These are phyloP conservation scores for Lodderomyces theae DNA, from an alignment of 1,139 yeast species.

Conservation along the genomic window DNA sequence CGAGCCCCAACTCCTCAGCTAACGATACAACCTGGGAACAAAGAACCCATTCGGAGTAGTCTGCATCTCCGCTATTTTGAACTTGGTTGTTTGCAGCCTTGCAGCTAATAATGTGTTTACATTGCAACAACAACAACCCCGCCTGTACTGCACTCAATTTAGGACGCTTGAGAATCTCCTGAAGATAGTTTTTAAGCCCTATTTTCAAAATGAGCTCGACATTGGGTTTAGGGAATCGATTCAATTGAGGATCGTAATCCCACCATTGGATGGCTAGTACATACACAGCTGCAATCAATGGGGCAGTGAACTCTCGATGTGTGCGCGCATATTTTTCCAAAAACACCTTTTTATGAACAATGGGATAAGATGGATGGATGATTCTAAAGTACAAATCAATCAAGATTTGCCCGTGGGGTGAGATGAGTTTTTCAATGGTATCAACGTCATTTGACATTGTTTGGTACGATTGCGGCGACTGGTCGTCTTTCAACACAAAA, in stretches of 20 bases:
- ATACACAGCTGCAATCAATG: constrained; percentile 72
- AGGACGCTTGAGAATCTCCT: constrained; percentile 69
- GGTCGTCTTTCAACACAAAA: constrained; percentile 70
- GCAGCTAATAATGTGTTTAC: constrained; percentile 43
- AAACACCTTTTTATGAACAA: constrained; percentile 72
- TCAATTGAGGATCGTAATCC: constrained; percentile 73
- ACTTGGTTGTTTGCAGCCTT: constrained; percentile 7
- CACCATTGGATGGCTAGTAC: constrained; percentile 78
- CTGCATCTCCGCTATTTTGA: constrained; percentile 18
- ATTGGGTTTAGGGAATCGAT: constrained; percentile 64
- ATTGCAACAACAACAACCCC: constrained; percentile 65
- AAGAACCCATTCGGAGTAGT: constrained; percentile 75
- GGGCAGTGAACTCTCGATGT: constrained; percentile 75
- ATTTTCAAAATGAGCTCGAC: constrained; percentile 44
- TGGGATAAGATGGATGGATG: constrained; percentile 79
- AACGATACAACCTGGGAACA: constrained; percentile 84
- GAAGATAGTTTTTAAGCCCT: constrained; percentile 59
- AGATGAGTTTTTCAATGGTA: constrained; percentile 65
- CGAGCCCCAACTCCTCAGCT: constrained; percentile 83
- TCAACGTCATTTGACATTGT: constrained; percentile 68
- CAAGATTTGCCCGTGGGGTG: constrained; percentile 73
- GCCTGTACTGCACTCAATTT: constrained; percentile 80
- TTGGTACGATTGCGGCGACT: constrained; percentile 59
- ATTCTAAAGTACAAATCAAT: constrained; percentile 70
- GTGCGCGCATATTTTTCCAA: constrained; percentile 74